Evolutionary conservation across 495 filamentous ascomycete genomes (phyloP).

Genomic region (Aspergillus asperescens): DNA sequence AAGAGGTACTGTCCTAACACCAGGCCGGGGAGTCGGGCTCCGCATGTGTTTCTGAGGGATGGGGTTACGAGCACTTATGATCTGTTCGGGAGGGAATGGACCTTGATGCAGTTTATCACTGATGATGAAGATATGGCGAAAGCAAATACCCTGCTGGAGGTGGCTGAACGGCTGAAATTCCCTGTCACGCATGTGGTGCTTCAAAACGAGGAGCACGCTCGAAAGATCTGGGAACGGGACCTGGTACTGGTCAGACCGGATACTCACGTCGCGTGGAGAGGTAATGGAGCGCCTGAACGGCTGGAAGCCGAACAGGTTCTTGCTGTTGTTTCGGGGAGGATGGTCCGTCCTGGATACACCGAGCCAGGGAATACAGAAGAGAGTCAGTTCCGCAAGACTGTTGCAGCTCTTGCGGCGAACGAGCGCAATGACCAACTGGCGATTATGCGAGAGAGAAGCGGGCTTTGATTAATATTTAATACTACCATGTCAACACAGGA

Average conservation of each 20-base stretch:
- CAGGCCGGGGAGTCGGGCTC: constrained; percentile 25
- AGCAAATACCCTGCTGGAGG: background rate
- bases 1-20: constrained; percentile 23
- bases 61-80: constrained; percentile 25
- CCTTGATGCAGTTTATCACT: constrained; percentile 24
- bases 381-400: background rate
- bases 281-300: background rate
- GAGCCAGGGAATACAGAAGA: background rate
- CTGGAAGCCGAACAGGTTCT: constrained; percentile 1
- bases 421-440: background rate
- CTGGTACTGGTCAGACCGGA: constrained; percentile 22
- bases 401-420: background rate
- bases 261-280: constrained; percentile 19
- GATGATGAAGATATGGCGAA: background rate
- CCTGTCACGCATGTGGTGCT: constrained; percentile 12
- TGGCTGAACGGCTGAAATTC: background rate
- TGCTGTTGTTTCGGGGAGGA: background rate
- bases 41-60: constrained; percentile 30
- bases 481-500: too few relatives aligned
- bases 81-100: constrained; percentile 24
- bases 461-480: too few relatives aligned
- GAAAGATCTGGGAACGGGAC: constrained; percentile 13
- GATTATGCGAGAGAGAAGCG: background rate
- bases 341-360: background rate
- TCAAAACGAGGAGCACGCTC: constrained; percentile 6